phyloP scores from a whole-genome alignment of 441 rosid species.

The Brassica hybrid region DNA sequence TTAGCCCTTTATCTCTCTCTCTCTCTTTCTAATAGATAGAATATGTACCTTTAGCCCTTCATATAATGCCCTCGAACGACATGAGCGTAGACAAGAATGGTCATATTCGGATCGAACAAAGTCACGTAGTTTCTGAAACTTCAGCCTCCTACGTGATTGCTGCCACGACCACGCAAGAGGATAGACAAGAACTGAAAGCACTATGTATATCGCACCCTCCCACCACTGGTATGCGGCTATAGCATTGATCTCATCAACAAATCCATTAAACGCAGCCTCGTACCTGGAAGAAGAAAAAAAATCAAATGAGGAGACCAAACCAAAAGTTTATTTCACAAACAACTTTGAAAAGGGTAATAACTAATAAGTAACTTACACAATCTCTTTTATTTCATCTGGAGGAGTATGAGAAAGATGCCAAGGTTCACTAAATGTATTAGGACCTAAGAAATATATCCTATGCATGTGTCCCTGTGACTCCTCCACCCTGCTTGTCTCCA shows the following conservation, averaged over 20 bases:
- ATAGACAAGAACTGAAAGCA: conserved; percentile 77
- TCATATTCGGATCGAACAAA: conserved; percentile 94
- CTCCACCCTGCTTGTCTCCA: conserved; percentile 83
- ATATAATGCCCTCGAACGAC: conserved; percentile 94
- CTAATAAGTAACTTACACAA: conserved; percentile 65
- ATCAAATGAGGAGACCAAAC: conserved; percentile 18
- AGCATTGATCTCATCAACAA: conserved; percentile 86
- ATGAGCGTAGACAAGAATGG: conserved; percentile 92
- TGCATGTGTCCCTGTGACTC: conserved; percentile 91
- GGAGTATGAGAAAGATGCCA: conserved; percentile 86
- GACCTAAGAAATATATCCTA: conserved; percentile 89
- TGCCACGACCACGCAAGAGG: conserved; percentile 96
- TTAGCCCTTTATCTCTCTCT: background rate
- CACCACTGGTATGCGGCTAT: conserved; percentile 96
- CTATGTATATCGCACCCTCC: conserved; percentile 82
- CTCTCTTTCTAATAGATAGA: background rate
- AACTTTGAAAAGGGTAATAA: background rate
- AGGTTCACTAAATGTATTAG: conserved; percentile 85
- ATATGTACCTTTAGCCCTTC: conserved; percentile 85
- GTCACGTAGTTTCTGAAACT: conserved; percentile 88
- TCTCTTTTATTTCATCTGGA: conserved; percentile 77
- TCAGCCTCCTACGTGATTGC: conserved; percentile 71
- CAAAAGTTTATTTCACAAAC: conserved; percentile 15
- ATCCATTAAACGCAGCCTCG: conserved; percentile 82
- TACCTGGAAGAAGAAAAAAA: conserved; percentile 49